These are phyloP conservation scores for Candolleomyces eurysporus DNA, from an alignment of 768 basidiomycete species.

Conservation along the genomic window DNA sequence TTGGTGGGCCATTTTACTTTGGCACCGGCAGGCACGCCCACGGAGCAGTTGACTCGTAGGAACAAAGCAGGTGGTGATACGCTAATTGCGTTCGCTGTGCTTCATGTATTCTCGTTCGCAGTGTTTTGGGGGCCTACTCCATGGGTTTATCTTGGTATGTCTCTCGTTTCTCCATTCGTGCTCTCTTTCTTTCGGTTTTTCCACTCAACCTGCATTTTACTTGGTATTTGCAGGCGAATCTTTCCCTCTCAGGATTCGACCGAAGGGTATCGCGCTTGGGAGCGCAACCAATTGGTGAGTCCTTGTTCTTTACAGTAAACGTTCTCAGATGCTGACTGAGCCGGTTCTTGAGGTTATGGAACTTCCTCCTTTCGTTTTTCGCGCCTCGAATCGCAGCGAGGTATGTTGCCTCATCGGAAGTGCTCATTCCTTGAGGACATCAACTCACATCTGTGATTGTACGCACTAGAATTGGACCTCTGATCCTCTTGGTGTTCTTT, in stretches of 20 bases:
- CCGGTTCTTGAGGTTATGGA: slow-evolving; percentile 57
- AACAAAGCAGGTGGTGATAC: slow-evolving; percentile 62
- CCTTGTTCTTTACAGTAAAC: slow-evolving; percentile 31
- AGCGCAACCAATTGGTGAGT: slow-evolving; percentile 45
- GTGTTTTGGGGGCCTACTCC: slow-evolving; percentile 79
- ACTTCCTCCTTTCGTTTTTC: slow-evolving; percentile 73
- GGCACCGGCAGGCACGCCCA: slow-evolving; percentile 50
- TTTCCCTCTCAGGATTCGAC: slow-evolving; percentile 77
- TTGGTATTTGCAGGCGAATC: slow-evolving; percentile 72
- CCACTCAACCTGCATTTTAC: background rate
- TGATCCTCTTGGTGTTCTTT: slow-evolving; percentile 76
- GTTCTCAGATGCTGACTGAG: slow-evolving; percentile 10
- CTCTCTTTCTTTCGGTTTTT: background rate
- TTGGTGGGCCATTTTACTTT: slow-evolving; percentile 70
- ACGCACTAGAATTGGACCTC: slow-evolving; percentile 56
- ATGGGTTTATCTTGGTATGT: slow-evolving; percentile 21
- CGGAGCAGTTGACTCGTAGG: slow-evolving; percentile 44
- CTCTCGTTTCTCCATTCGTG: background rate
- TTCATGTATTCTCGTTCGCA: slow-evolving; percentile 70
- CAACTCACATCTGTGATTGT: background rate
- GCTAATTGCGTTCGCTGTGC: slow-evolving; percentile 73
- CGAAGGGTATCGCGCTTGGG: slow-evolving; percentile 77
- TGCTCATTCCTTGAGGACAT: background rate
- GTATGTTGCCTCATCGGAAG: slow-evolving; percentile 28
- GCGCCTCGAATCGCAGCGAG: slow-evolving; percentile 60